Evolutionary conservation across 495 filamentous ascomycete genomes (phyloP).

Genomic region (Hypoxylon trugodes): DNA sequence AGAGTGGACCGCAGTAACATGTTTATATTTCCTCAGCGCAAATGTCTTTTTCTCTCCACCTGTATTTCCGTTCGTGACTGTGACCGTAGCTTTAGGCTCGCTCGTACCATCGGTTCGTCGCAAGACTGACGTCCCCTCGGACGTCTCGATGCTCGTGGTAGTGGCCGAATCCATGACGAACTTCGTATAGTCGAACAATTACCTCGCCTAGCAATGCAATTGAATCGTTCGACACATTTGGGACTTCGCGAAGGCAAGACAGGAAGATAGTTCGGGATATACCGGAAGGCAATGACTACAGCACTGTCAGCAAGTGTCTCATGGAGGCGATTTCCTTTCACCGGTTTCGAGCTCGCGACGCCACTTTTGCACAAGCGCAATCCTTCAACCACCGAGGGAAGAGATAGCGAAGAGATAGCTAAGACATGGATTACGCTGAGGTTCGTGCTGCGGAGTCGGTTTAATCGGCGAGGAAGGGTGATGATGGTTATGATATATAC

Average conservation of each 20-base stretch:
- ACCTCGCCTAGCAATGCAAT: not conserved
- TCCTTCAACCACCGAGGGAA: constrained; percentile 5
- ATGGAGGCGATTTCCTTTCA: not conserved
- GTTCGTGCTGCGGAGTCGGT: constrained; percentile 2
- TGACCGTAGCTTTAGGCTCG: not conserved
- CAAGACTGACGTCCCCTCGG: constrained; percentile 19
- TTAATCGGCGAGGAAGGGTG: not conserved
- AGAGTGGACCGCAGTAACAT: constrained; percentile 87
- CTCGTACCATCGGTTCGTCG: constrained; percentile 25
- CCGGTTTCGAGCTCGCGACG: not conserved
- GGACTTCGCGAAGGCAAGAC: not conserved
- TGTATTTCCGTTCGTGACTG: not conserved
- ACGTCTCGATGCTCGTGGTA: constrained; percentile 37
- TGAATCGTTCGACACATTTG: not conserved
- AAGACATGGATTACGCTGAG: constrained; percentile 14
- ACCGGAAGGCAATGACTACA: not conserved
- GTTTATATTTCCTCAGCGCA: constrained; percentile 72
- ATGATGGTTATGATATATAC: no score
- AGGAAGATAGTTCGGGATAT: not conserved
- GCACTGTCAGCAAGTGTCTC: constrained; percentile 17
- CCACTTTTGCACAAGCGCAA: constrained; percentile 9
- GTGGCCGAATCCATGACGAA: constrained; percentile 41
- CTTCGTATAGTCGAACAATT: not conserved
- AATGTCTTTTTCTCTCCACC: constrained; percentile 26
- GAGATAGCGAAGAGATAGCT: constrained; percentile 12